Conservation (phyloP, 2,329 filamentous ascomycete species). For the Fusarium sambucinum region DNA sequence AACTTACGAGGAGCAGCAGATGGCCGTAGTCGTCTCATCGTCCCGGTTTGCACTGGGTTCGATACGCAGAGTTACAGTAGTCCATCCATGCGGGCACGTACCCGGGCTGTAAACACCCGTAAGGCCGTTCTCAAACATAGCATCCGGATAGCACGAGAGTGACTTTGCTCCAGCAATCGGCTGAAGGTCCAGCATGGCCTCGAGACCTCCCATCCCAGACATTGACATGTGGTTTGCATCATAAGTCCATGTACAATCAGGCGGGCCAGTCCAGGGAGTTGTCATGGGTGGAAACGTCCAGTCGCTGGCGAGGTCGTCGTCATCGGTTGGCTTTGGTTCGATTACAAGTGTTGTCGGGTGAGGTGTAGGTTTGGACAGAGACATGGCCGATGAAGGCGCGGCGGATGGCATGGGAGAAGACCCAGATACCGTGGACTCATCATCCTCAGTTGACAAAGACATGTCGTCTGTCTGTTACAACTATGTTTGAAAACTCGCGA, state of each 20-base stretch:
- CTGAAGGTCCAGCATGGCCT: constrained; percentile 55
- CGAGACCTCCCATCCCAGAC: constrained; percentile 46
- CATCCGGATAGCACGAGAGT: constrained; percentile 56
- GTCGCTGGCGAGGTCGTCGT: constrained; percentile 38
- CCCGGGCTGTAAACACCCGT: constrained; percentile 57
- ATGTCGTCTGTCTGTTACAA: constrained; percentile 26
- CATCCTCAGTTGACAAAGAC: constrained; percentile 36
- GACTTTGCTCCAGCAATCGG: constrained; percentile 53
- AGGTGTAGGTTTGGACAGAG: constrained; percentile 35
- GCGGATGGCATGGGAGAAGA: constrained; percentile 26
- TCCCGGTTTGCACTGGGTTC: constrained; percentile 47
- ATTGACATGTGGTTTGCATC: constrained; percentile 47
- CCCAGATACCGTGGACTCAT: constrained; percentile 26
- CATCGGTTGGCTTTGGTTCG: constrained; percentile 36
- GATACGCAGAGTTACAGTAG: constrained; percentile 52
- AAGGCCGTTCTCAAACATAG: constrained; percentile 54
- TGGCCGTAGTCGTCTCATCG: constrained; percentile 54
- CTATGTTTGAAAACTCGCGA: constrained; percentile 12
- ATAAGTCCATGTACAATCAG: constrained; percentile 56
- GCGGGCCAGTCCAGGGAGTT: constrained; percentile 54
- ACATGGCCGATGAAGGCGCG: constrained; percentile 33
- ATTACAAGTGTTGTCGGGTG: constrained; percentile 26
- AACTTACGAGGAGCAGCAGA: constrained; percentile 58
- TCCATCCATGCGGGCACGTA: constrained; percentile 57
- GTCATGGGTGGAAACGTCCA: constrained; percentile 54